phyloP scores from a whole-genome alignment of 345 rosid genomes.

The Populus euphratica region DNA sequence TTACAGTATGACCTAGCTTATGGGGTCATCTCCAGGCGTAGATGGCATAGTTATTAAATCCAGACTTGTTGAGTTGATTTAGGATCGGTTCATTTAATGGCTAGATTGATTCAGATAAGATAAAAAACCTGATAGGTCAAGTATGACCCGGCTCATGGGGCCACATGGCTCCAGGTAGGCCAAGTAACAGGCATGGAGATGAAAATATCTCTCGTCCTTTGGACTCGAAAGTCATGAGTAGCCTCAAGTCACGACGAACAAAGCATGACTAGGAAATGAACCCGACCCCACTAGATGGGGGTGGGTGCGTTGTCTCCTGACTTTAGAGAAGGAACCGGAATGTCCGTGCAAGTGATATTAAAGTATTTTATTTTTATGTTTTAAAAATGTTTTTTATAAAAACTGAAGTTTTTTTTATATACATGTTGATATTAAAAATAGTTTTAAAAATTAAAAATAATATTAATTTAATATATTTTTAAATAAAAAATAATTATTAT shows the following conservation, averaged over 20 bases:
- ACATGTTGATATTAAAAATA: too few species aligned
- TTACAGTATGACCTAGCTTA: neutral
- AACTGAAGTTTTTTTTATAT: too few species aligned
- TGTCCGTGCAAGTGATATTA: neutral
- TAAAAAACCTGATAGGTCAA: neutral
- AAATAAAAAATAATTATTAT: too few species aligned
- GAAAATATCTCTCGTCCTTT: neutral
- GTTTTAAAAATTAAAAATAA: too few species aligned
- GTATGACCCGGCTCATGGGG: neutral
- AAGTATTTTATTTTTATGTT: too few species aligned
- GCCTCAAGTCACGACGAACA: neutral
- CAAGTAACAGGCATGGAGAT: neutral
- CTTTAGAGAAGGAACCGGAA: neutral
- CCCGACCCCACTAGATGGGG: neutral
- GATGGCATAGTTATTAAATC: too few species aligned
- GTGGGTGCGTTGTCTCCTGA: neutral
- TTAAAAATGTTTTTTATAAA: too few species aligned
- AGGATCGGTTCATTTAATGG: too few species aligned
- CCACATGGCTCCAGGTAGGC: neutral
- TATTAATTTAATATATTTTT: too few species aligned
- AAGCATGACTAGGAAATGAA: neutral
- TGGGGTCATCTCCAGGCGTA: neutral
- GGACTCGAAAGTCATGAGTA: too few species aligned
- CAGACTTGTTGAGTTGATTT: too few species aligned
- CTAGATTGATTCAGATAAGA: too few species aligned